Percentiles rank a stretch among this genome's conserved stretches.
These are phyloP conservation scores for Debaryomyces prosopidis DNA, from an alignment of 805 yeast species.

Conservation along the genomic window DNA sequence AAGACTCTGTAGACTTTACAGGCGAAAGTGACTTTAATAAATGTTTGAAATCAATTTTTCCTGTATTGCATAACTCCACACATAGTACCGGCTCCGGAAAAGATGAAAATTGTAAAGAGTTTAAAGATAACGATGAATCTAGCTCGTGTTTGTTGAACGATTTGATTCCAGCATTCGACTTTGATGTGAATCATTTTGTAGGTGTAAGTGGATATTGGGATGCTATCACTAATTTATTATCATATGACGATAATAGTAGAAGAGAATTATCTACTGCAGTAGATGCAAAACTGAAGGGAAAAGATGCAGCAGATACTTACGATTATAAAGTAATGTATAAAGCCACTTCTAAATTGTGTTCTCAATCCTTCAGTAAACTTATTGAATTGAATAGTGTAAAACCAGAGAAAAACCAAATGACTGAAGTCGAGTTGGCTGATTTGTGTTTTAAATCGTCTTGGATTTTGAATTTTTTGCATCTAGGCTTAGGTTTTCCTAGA, in stretches of 20 bases:
- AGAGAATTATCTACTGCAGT: constrained; percentile 5
- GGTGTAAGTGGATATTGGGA: constrained; percentile 75
- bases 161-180: constrained; percentile 56
- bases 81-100: constrained; percentile 21
- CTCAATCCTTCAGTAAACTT: constrained; percentile 38
- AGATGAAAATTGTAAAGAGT: constrained; percentile 30
- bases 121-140: constrained; percentile 27
- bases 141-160: constrained; percentile 55
- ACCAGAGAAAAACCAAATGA: constrained; percentile 25
- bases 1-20: constrained; percentile 33
- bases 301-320: constrained; percentile 32
- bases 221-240: constrained; percentile 49
- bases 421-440: constrained; percentile 48
- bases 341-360: constrained; percentile 50
- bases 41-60: constrained; percentile 50
- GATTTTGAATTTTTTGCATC: constrained; percentile 56
- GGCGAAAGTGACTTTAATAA: constrained; percentile 54
- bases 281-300: constrained; percentile 11
- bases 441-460: constrained; percentile 65
- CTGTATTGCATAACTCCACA: constrained; percentile 39
- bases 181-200: constrained; percentile 54
- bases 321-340: constrained; percentile 44
- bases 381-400: constrained; percentile 31
- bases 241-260: constrained; percentile 21
- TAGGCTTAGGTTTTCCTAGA: constrained; percentile 61